A percentile compares a stretch with the other conserved stretches of the same genome.
These are phyloP conservation scores for Turritis glabra DNA, from an alignment of 345 rosid species.

Conservation along the genomic window DNA sequence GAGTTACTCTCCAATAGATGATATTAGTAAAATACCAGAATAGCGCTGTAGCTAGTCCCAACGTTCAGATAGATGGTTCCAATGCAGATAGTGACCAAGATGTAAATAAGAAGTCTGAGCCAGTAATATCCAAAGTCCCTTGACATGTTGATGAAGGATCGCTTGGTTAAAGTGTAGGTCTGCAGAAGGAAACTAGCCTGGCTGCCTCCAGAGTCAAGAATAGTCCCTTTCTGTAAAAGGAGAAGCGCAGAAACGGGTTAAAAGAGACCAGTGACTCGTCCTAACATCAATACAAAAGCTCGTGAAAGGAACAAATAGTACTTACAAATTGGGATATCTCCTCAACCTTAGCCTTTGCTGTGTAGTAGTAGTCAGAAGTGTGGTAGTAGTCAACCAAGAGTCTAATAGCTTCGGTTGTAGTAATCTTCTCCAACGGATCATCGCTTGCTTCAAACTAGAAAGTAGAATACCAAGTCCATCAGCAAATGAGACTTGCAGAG, in stretches of 20 bases:
- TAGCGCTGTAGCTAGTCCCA: conserved; percentile 81
- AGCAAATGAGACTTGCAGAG: background rate
- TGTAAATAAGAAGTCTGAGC: conserved; percentile 86
- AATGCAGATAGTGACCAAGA: conserved; percentile 79
- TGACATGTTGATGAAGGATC: conserved; percentile 91
- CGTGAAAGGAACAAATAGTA: conserved; percentile 1
- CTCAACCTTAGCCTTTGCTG: conserved; percentile 69
- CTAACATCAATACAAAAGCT: background rate
- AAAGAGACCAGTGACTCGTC: conserved; percentile 1
- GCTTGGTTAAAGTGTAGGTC: conserved; percentile 73
- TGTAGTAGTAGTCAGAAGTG: conserved; percentile 62
- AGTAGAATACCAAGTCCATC: conserved; percentile 22
- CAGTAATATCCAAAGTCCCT: conserved; percentile 97
- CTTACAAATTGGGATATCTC: conserved; percentile 90
- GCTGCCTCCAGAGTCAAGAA: conserved; percentile 90
- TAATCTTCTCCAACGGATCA: conserved; percentile 81
- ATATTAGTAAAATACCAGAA: conserved; percentile 57
- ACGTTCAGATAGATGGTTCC: conserved; percentile 88
- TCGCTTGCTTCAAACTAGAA: conserved; percentile 64
- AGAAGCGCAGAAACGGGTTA: background rate
- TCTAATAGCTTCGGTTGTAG: conserved; percentile 86
- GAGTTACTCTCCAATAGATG: background rate
- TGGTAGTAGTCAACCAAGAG: conserved; percentile 59
- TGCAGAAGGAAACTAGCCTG: conserved; percentile 95
- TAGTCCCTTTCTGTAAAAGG: conserved; percentile 82